These are phyloP conservation scores for Boletus barrowsii DNA, from an alignment of 768 basidiomycete genomes.

Conservation along the genomic window DNA sequence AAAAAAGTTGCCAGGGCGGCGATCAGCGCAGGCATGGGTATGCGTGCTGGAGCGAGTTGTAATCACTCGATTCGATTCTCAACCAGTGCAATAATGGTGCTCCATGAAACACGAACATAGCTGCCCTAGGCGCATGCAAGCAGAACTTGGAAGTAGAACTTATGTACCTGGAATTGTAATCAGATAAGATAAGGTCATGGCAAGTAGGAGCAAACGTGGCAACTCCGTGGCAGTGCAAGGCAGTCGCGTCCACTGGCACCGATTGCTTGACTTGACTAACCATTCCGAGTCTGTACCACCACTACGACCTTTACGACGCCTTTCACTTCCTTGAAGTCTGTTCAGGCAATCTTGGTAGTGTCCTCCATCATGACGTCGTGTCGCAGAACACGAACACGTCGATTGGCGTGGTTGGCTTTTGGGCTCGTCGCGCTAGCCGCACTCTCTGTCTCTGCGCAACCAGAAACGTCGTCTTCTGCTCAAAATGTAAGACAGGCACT, in stretches of 20 bases:
- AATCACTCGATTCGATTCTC: too few relatives aligned
- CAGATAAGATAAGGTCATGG: constrained; percentile 6
- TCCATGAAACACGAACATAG: too few relatives aligned
- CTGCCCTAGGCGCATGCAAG: too few relatives aligned
- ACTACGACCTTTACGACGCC: not conserved
- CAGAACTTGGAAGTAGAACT: too few relatives aligned
- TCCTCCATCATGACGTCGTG: constrained; percentile 17
- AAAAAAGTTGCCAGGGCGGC: too few relatives aligned
- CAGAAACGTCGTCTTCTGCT: constrained; percentile 12
- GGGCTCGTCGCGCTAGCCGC: constrained; percentile 52
- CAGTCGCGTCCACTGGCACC: too few relatives aligned
- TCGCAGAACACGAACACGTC: constrained; percentile 29
- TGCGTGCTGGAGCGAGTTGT: too few relatives aligned
- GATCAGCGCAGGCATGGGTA: too few relatives aligned
- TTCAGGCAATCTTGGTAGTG: not conserved
- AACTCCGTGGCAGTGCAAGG: constrained; percentile 13
- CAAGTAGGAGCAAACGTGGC: constrained; percentile 16
- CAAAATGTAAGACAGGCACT: constrained; percentile 14
- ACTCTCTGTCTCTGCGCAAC: constrained; percentile 43
- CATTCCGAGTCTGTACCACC: not conserved
- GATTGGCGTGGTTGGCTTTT: constrained; percentile 60
- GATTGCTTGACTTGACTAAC: not conserved
- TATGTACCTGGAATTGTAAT: not conserved
- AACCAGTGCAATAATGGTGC: too few relatives aligned
- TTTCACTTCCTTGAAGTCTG: not conserved